Percentiles rank a stretch among this genome's conserved stretches.
These are phyloP conservation scores for Alternaria longipes DNA, from an alignment of 2,329 filamentous ascomycete genomes.

Conservation along the genomic window DNA sequence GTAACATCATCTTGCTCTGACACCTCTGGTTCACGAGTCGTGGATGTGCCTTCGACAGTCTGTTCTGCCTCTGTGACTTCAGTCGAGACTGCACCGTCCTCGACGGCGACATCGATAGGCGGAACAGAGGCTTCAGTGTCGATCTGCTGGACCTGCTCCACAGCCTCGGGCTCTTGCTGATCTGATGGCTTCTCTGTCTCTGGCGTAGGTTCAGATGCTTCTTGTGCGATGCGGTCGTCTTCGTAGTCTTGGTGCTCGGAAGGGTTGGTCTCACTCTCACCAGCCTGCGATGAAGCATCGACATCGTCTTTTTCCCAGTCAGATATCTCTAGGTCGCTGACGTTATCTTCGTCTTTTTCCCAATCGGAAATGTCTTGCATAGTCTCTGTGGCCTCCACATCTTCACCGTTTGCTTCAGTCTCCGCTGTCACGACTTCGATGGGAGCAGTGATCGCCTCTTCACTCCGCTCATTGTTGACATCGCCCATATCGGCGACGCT, in stretches of 20 bases:
- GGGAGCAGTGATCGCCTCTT: not conserved
- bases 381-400: not conserved
- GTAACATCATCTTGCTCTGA: not conserved
- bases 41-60: not conserved
- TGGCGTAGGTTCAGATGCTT: not conserved
- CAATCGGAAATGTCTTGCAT: slow-evolving; percentile 6
- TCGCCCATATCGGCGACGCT: not conserved
- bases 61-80: not conserved
- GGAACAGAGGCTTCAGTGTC: slow-evolving; percentile 2
- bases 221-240: not conserved
- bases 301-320: slow-evolving; percentile 7
- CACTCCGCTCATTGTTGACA: not conserved
- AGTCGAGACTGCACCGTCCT: not conserved
- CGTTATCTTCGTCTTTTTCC: not conserved
- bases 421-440: slow-evolving; percentile 2
- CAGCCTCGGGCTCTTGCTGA: not conserved
- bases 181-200: slow-evolving; percentile 7
- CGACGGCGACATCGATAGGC: not conserved
- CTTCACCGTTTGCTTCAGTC: not conserved
- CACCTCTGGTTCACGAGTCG: not conserved
- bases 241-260: slow-evolving; percentile 12
- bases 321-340: not conserved
- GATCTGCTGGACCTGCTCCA: not conserved
- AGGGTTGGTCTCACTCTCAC: slow-evolving; percentile 12
- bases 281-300: slow-evolving; percentile 8